Evolutionary conservation across 2,329 filamentous ascomycete genomes (phyloP), one percentile per base, ranked within the genome.

Genomic region (Didymella glomerata): DNA sequence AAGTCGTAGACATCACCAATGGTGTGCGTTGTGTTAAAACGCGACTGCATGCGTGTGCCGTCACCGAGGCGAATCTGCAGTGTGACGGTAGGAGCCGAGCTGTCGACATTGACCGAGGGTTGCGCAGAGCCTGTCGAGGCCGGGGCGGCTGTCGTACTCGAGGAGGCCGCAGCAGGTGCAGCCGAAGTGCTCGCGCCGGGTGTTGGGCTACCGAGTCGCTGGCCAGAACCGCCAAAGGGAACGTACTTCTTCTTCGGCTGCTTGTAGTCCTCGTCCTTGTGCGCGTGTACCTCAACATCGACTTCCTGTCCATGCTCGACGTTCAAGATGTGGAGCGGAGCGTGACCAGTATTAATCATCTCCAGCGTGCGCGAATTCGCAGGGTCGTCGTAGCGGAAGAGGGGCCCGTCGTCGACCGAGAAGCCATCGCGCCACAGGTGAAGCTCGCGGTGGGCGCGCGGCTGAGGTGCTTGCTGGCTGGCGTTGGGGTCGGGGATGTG

Each of bases 341-440:
- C 91, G 18, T 90, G 87, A 9, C 91, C 91, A 20, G 86, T 84
- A 60, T 91, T 87, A 69, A 95, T 95, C 83, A 93, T 89, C 57
- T 87, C 82, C 44, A 95, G 81, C 52, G 90, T 90, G 48, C 84
- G 82, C 28, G 88, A 86, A 73, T 94, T 93, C 28, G 84, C 84
- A 0, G 91, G 90, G 74, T 95, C 91, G 69, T 93, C 90, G 71
- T 91, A 94, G 55, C 90, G 87, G 73, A 86, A 88, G 36, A 95
- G 85, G 46, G 88, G 85, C 27, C 92, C 92, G 69, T 95, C 90
- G 60, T 93, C 91, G 61, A 96, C 88, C 64, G 90, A 94, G 79
- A 95, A 94, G 14, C 92, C 92, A 72, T 96, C 89, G 41, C 85
- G 84, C 92, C 92, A 96, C 44, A 95, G 83, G 70, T 94, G 91